phyloP scores from a whole-genome alignment of 768 basidiomycete species.

The Pisolithus orientalis region DNA sequence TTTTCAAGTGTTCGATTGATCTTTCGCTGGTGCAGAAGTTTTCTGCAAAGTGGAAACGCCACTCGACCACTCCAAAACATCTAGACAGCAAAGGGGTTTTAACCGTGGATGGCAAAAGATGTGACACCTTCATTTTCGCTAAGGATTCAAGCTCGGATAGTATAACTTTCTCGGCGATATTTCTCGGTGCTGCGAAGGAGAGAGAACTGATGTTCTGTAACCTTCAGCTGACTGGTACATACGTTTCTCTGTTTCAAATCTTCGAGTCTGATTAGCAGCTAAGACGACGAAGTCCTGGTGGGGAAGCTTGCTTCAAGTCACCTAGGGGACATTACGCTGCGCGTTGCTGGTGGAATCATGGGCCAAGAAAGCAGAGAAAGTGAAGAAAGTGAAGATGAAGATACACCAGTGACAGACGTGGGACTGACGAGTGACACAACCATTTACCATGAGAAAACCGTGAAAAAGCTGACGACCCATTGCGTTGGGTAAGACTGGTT shows the following conservation, averaged over 20 bases:
- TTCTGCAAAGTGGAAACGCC: constrained; percentile 10
- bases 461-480: constrained; percentile 17
- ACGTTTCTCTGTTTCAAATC: neutral
- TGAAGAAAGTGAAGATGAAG: too few relatives aligned
- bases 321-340: constrained; percentile 12
- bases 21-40: constrained; percentile 5
- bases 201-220: constrained; percentile 12
- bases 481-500: constrained; percentile 9
- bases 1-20: neutral
- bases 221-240: constrained; percentile 13
- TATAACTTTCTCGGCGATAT: neutral
- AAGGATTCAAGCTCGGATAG: neutral
- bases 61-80: neutral
- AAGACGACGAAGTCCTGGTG: constrained; percentile 17
- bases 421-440: neutral
- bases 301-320: constrained; percentile 1
- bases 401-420: too few relatives aligned
- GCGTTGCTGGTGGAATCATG: constrained; percentile 1
- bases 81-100: neutral
- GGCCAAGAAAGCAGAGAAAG: too few relatives aligned
- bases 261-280: neutral
- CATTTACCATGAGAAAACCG: constrained; percentile 12
- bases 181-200: neutral
- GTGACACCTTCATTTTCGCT: neutral
- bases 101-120: constrained; percentile 6